These are phyloP conservation scores for Myotisia sp. DNA, from an alignment of 2,329 filamentous ascomycete species.

Conservation along the genomic window DNA sequence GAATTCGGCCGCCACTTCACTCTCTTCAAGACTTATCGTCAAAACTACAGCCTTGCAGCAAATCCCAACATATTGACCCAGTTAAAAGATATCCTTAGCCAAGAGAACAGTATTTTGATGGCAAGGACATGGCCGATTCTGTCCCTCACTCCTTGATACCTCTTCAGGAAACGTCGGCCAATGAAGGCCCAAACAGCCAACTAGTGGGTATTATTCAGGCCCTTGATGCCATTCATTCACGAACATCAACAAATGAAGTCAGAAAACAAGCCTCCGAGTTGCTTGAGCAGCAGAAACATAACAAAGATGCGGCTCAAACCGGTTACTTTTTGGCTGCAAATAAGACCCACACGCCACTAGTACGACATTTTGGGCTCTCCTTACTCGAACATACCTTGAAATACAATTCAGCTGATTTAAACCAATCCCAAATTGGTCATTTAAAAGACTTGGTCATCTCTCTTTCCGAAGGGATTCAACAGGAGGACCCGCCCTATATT, in stretches of 20 bases:
- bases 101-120: no score
- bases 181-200: conserved; percentile 4
- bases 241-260: conserved; percentile 63
- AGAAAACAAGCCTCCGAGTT: conserved; percentile 72
- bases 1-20: no score
- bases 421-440: conserved; percentile 49
- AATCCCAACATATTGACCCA: no score
- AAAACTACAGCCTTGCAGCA: no score
- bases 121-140: conserved; percentile 2
- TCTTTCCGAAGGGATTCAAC: conserved; percentile 57
- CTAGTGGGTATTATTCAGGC: conserved; percentile 55
- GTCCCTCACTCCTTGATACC: no score
- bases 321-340: conserved; percentile 73
- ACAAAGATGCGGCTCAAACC: conserved; percentile 65
- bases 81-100: no score
- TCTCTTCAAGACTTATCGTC: no score
- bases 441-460: conserved; percentile 65
- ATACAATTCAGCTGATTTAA: conserved; percentile 67
- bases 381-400: conserved; percentile 80
- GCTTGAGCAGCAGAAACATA: conserved; percentile 71
- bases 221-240: conserved; percentile 73
- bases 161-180: background rate
- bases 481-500: conserved; percentile 64
- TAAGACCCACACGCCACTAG: conserved; percentile 58
- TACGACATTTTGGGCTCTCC: conserved; percentile 87